Percentiles rank a stretch among this genome's conserved stretches.
These are phyloP conservation scores for Sungouiozyma ichnusensis DNA, from an alignment of 805 yeast species.

Conservation along the genomic window DNA sequence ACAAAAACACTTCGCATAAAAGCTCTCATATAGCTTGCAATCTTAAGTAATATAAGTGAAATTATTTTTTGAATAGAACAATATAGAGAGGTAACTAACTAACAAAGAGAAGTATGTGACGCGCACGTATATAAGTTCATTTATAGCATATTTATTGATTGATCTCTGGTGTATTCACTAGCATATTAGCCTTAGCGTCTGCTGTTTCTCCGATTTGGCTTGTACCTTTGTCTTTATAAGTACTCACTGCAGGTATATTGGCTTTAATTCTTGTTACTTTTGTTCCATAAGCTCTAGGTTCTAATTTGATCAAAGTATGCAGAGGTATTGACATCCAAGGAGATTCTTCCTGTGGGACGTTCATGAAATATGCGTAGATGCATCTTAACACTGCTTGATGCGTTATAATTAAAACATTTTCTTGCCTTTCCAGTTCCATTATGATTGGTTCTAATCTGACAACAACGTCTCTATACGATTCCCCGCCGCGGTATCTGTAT, in stretches of 20 bases:
- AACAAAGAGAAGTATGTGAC: background rate
- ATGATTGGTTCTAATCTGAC: slow-evolving; percentile 92
- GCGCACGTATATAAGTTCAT: no score
- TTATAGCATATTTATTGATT: no score
- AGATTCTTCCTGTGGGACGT: slow-evolving; percentile 91
- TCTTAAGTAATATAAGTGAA: no score
- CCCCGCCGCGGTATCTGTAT: slow-evolving; percentile 95
- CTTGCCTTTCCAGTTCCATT: slow-evolving; percentile 97
- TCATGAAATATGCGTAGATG: slow-evolving; percentile 95
- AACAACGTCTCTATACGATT: slow-evolving; percentile 90
- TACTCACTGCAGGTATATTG: slow-evolving; percentile 93
- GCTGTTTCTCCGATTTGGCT: slow-evolving; percentile 34
- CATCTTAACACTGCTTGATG: slow-evolving; percentile 97
- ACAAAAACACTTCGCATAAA: no score
- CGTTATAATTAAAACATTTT: slow-evolving; percentile 87
- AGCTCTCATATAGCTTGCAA: no score
- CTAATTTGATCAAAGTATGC: slow-evolving; percentile 87
- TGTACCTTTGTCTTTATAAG: slow-evolving; percentile 92
- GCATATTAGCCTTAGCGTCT: slow-evolving; percentile 8
- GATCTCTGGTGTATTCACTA: slow-evolving; percentile 12
- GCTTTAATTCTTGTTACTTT: slow-evolving; percentile 85
- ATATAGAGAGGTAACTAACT: background rate
- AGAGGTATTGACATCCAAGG: slow-evolving; percentile 99
- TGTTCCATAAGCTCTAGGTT: slow-evolving; percentile 91
- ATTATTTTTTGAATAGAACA: no score